Evolutionary conservation across 2,329 filamentous ascomycete genomes (phyloP).

Genomic region (Colletotrichum truncatum): DNA sequence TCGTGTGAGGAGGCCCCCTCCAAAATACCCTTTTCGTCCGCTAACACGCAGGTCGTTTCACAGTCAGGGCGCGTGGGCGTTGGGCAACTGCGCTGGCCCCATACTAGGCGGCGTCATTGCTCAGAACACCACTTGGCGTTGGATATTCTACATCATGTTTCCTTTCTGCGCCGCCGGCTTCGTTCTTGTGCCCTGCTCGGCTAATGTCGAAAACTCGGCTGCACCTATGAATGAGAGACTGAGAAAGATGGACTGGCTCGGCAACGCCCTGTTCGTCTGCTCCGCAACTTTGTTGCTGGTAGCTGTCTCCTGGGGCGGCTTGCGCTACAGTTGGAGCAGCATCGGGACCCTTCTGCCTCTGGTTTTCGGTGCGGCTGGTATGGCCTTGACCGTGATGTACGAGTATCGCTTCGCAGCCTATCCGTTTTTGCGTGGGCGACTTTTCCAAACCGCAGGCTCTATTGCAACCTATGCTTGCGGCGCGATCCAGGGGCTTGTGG

Average conservation of each 20-base stretch:
- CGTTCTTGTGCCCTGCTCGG: not conserved
- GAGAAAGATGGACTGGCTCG: slow-evolving; percentile 2
- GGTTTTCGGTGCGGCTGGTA: not conserved
- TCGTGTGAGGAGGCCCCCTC: slow-evolving; percentile 37
- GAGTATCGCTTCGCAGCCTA: not conserved
- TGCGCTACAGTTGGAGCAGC: not conserved
- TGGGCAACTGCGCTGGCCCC: slow-evolving; percentile 50
- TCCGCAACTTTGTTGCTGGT: not conserved
- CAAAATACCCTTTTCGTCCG: not conserved
- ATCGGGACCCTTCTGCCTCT: not conserved
- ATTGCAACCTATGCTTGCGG: not conserved
- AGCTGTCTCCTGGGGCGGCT: slow-evolving; percentile 6
- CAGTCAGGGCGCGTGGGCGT: slow-evolving; percentile 43
- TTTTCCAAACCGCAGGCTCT: not conserved
- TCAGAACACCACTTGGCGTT: slow-evolving; percentile 49
- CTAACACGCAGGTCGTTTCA: not conserved
- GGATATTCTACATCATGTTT: slow-evolving; percentile 58
- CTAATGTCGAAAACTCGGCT: not conserved
- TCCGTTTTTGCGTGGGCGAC: not conserved
- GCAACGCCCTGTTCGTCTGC: not conserved
- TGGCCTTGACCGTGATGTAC: not conserved
- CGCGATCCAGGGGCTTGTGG: not conserved
- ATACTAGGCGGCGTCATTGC: slow-evolving; percentile 46
- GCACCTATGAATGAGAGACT: not conserved
- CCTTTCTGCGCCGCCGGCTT: slow-evolving; percentile 51